These are phyloP conservation scores for Penicillium sp. DNA, from an alignment of 2,329 filamentous ascomycete genomes.

Conservation along the genomic window DNA sequence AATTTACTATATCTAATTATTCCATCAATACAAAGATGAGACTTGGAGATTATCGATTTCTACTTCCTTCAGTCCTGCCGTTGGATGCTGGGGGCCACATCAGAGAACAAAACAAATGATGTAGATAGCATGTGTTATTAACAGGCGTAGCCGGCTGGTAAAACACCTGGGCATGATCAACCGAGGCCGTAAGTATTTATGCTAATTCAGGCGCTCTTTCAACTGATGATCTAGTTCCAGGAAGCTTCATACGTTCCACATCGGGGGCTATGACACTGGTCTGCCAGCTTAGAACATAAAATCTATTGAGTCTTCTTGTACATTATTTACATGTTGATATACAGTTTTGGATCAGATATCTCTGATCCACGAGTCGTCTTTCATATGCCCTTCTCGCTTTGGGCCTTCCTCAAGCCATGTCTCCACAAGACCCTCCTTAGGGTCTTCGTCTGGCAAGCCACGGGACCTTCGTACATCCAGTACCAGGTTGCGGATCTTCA, in stretches of 20 bases:
- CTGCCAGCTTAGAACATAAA: not conserved
- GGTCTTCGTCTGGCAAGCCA: constrained; percentile 78
- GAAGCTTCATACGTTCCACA: not conserved
- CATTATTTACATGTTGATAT: constrained; percentile 2
- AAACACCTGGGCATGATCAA: too few species aligned
- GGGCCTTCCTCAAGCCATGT: constrained; percentile 69
- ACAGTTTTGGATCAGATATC: constrained; percentile 46
- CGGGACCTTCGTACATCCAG: constrained; percentile 70
- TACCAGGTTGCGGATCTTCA: constrained; percentile 75
- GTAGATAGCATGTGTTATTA: too few species aligned
- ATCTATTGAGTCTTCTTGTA: constrained; percentile 2
- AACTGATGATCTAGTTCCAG: not conserved
- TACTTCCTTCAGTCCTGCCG: too few species aligned
- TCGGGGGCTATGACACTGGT: not conserved
- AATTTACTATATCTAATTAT: too few species aligned
- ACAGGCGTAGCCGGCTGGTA: too few species aligned
- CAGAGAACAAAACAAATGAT: too few species aligned
- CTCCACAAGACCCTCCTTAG: constrained; percentile 72
- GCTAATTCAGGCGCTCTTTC: too few species aligned
- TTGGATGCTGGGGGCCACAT: too few species aligned
- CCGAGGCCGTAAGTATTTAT: too few species aligned
- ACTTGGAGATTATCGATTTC: too few species aligned
- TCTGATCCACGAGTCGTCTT: constrained; percentile 61
- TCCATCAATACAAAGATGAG: too few species aligned
- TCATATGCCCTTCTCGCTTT: constrained; percentile 57